phyloP scores from a whole-genome alignment of 2,329 filamentous ascomycete genomes.

The Ilyonectria mors-panacis region DNA sequence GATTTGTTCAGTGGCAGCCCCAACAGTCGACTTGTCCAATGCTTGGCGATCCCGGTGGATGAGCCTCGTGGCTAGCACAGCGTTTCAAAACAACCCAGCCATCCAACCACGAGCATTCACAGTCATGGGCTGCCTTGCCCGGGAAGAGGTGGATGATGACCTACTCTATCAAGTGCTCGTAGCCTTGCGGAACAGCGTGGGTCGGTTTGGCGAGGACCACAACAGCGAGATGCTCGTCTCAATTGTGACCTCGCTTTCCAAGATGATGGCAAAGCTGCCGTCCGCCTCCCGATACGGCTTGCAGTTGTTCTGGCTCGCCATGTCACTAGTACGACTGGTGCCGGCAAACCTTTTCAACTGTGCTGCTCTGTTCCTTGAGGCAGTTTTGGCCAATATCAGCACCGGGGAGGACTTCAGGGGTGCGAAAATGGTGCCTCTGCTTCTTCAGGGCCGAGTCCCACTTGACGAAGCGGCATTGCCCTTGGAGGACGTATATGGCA shows the following conservation, averaged over 20 bases:
- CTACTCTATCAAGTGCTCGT: conserved; percentile 80
- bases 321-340: conserved; percentile 76
- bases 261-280: conserved; percentile 79
- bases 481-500: conserved; percentile 76
- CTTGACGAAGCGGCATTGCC: conserved; percentile 74
- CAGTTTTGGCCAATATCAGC: conserved; percentile 75
- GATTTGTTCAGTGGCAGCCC: conserved; percentile 74
- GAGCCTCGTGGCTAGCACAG: conserved; percentile 80
- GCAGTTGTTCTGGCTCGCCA: conserved; percentile 79
- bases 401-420: conserved; percentile 72
- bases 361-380: conserved; percentile 75
- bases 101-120: conserved; percentile 79
- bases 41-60: conserved; percentile 81
- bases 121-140: conserved; percentile 79
- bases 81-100: conserved; percentile 80
- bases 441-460: conserved; percentile 72
- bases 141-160: conserved; percentile 81
- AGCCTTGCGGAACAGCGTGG: conserved; percentile 74
- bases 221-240: conserved; percentile 79
- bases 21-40: conserved; percentile 76
- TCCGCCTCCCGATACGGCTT: conserved; percentile 77
- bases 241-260: conserved; percentile 76
- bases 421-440: conserved; percentile 70
- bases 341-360: conserved; percentile 76
- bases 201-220: conserved; percentile 75